phyloP scores from a whole-genome alignment of 495 filamentous ascomycete species.

The Penicillium cosmopolitanum region DNA sequence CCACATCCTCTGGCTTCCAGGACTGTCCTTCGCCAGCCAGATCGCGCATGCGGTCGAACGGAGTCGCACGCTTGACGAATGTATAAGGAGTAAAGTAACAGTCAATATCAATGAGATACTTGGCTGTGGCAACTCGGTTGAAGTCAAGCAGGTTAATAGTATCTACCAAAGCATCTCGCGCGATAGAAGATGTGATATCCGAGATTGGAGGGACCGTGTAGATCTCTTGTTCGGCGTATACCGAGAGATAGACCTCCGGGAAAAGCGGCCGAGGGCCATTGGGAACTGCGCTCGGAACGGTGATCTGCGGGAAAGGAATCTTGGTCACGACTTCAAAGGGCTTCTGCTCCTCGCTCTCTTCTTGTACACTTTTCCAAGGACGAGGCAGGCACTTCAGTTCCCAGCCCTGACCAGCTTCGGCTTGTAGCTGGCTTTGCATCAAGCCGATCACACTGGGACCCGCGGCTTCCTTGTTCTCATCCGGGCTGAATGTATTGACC shows the following conservation, averaged over 20 bases:
- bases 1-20: constrained; percentile 98
- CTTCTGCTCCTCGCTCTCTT: constrained; percentile 44
- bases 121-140: constrained; percentile 85
- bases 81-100: constrained; percentile 87
- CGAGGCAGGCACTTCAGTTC: constrained; percentile 79
- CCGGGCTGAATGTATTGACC: constrained; percentile 76
- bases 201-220: constrained; percentile 84
- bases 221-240: constrained; percentile 85
- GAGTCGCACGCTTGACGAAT: constrained; percentile 90
- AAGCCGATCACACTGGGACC: constrained; percentile 76
- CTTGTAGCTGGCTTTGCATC: constrained; percentile 82
- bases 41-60: constrained; percentile 86
- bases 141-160: constrained; percentile 93
- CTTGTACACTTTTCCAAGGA: constrained; percentile 69
- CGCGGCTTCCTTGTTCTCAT: constrained; percentile 52
- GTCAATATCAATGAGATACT: constrained; percentile 90
- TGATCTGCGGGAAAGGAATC: constrained; percentile 74
- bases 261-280: constrained; percentile 77
- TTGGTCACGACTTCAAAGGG: constrained; percentile 61
- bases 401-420: constrained; percentile 72
- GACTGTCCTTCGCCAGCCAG: constrained; percentile 64
- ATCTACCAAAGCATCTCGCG: constrained; percentile 86
- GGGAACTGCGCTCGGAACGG: constrained; percentile 72
- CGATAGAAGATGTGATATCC: constrained; percentile 75
- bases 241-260: constrained; percentile 91